Base-by-base conservation (phyloP, 345 rosid species). In the Populus davidiana region DNA sequence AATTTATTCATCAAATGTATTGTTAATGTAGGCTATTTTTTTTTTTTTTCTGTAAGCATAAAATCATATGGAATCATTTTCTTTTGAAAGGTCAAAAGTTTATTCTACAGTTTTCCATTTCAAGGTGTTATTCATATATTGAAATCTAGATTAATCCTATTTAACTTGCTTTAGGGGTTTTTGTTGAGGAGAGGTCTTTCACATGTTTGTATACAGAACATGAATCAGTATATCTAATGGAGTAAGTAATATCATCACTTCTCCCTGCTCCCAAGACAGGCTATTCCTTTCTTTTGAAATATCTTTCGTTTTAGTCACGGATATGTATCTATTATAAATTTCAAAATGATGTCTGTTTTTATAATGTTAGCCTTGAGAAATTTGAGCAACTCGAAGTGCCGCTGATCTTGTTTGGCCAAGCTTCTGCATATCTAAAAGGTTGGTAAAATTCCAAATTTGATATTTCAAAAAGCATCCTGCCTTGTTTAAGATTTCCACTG, bases 311-410 rank as follows among this genome's bases (percentile, higher is more conserved):
- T 14, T 70, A 61, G 39, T 65, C 20, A 18, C 20, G 69, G 13
- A 56, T 12, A 39, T 39, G 43, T 39, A 8, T 39, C 38, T 59
- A 1, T 77, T 43, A 18, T 36, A 39, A 27, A 29, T 18, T 21
- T 56, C 49, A 8, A 25, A 74, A 31, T 21, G 21, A 67, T 69
- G 44, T 14, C 41, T 78, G 31, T 67, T 70, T 75, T 74, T 74
- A 18, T 52, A 50, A 82, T 80, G 21, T 56, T 85, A 93, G 99
- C 83, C 87, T 91, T 35, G 78, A 89, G 78, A 92, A 92, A 61
- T 93, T 87, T 85, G 98, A 96, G 82, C 98, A 96, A 85, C 67
- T 91, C 75, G 96, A 93, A 81, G 94, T 93, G 82, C 91, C 95
- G 74, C 54, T 82, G 83, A 90, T 85, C 23, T 75, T 91, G 83